phyloP scores from a whole-genome alignment of 495 filamentous ascomycete species.

The Penicillium coffeae region DNA sequence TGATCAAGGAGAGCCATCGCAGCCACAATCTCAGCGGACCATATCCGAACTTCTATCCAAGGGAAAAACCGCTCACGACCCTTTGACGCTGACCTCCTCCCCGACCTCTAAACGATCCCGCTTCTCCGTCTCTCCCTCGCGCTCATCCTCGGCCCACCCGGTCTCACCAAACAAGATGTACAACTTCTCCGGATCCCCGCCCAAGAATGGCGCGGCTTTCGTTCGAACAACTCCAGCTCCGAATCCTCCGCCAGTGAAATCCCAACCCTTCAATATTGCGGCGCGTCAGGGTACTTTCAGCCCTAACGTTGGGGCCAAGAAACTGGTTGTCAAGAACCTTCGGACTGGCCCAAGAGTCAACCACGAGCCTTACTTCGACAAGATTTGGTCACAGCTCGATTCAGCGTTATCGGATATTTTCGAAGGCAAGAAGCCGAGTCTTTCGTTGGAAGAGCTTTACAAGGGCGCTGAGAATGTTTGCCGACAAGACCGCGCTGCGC shows the following conservation, averaged over 20 bases:
- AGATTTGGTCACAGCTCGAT: slow-evolving; percentile 67
- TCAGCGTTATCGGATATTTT: slow-evolving; percentile 72
- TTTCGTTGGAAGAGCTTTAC: slow-evolving; percentile 83
- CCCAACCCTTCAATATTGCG: slow-evolving; percentile 24
- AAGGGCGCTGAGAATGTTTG: slow-evolving; percentile 87
- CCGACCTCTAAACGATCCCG: slow-evolving; percentile 43
- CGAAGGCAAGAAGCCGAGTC: slow-evolving; percentile 50
- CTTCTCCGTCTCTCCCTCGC: slow-evolving; percentile 30
- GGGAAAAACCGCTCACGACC: slow-evolving; percentile 18
- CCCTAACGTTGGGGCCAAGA: slow-evolving; percentile 62
- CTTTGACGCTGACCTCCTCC: slow-evolving; percentile 14
- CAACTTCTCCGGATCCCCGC: slow-evolving; percentile 39
- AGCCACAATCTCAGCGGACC: slow-evolving; percentile 42
- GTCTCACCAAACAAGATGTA: slow-evolving; percentile 43
- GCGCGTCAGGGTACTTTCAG: slow-evolving; percentile 38
- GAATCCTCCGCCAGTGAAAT: slow-evolving; percentile 12
- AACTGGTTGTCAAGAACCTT: slow-evolving; percentile 83
- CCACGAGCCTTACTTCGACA: slow-evolving; percentile 67
- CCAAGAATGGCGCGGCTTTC: slow-evolving; percentile 28
- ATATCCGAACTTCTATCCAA: slow-evolving; percentile 48
- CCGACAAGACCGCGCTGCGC: slow-evolving; percentile 63
- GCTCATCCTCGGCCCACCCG: slow-evolving; percentile 10
- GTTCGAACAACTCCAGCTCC: slow-evolving; percentile 20
- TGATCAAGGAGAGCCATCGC: slow-evolving; percentile 36
- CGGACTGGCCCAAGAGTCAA: slow-evolving; percentile 54